These are phyloP conservation scores for Exophiala sp. DNA, from an alignment of 2,329 filamentous ascomycete genomes.

Conservation along the genomic window DNA sequence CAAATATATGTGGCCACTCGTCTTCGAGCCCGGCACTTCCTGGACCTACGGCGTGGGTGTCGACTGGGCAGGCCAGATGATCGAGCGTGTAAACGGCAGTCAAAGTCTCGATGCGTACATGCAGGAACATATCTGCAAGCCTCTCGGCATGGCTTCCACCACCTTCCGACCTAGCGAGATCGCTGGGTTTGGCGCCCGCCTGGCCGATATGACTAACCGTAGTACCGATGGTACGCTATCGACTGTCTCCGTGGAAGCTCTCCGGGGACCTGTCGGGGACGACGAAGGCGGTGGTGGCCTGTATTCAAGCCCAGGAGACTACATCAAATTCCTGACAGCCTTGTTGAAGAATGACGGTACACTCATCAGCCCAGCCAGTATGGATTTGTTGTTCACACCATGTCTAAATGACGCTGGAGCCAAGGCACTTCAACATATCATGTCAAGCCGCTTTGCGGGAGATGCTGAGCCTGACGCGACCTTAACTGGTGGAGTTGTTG, in stretches of 20 bases:
- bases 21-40: constrained; percentile 49
- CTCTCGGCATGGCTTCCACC: constrained; percentile 42
- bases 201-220: constrained; percentile 40
- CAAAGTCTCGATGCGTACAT: constrained; percentile 43
- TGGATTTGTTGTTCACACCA: no score
- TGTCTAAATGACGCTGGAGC: no score
- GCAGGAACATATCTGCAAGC: constrained; percentile 42
- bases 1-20: constrained; percentile 36
- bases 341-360: constrained; percentile 32
- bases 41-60: constrained; percentile 51
- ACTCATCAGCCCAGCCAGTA: constrained; percentile 7
- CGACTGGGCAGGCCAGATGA: constrained; percentile 53
- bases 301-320: constrained; percentile 32
- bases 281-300: constrained; percentile 47
- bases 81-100: constrained; percentile 46
- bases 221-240: constrained; percentile 38
- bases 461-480: no score
- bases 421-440: no score
- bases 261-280: constrained; percentile 36
- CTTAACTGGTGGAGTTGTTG: no score
- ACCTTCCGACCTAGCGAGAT: constrained; percentile 41
- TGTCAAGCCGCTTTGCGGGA: no score
- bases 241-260: constrained; percentile 25
- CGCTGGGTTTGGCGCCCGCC: constrained; percentile 34
- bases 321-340: constrained; percentile 31